Percentiles rank a stretch among this genome's conserved stretches.
Evolutionary conservation across 2,329 filamentous ascomycete species (phyloP).

Genomic region (Ceratocystis lukuohia): DNA sequence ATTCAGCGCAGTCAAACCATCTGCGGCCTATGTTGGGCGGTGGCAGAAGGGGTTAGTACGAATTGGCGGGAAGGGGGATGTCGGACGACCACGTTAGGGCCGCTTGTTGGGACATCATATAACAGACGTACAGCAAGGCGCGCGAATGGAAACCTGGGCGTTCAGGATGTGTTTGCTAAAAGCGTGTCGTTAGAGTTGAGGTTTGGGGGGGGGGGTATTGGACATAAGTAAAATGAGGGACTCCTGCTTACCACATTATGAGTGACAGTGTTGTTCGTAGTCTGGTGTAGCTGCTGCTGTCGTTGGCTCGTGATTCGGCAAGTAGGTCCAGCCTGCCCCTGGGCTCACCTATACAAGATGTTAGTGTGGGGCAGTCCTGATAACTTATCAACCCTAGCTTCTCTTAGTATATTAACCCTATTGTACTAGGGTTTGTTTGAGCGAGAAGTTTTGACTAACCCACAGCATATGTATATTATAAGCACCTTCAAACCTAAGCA

Average conservation of each 20-base stretch:
- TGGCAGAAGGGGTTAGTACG: neutral
- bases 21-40: slow-evolving; percentile 51
- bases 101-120: neutral
- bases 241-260: slow-evolving; percentile 29
- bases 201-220: too few species aligned
- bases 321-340: neutral
- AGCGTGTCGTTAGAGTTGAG: neutral
- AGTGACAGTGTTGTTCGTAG: neutral
- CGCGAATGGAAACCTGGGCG: slow-evolving; percentile 90
- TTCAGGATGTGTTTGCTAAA: slow-evolving; percentile 93
- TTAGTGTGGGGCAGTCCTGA: neutral
- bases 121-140: slow-evolving; percentile 67
- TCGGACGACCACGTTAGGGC: neutral
- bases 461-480: too few species aligned
- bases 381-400: too few species aligned
- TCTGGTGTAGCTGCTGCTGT: neutral
- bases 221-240: too few species aligned
- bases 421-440: fast-evolving
- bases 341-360: neutral
- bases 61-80: neutral
- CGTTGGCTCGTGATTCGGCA: neutral
- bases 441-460: too few species aligned
- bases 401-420: too few species aligned
- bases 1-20: slow-evolving; percentile 98
- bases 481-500: too few species aligned